phyloP scores from a whole-genome alignment of 495 filamentous ascomycete species.

The Cercophora scortea region DNA sequence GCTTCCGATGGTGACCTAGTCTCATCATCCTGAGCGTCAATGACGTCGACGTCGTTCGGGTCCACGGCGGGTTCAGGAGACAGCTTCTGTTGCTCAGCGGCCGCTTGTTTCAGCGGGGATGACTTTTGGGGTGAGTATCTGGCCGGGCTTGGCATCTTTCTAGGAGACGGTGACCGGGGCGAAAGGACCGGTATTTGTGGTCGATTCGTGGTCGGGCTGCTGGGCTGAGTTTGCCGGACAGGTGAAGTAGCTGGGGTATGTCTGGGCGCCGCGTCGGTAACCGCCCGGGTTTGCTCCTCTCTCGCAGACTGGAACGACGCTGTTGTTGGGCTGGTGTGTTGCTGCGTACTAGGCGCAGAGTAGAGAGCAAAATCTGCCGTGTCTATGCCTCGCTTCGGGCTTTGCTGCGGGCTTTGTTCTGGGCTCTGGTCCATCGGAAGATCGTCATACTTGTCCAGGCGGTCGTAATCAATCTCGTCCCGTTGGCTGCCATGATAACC shows the following conservation, averaged over 20 bases:
- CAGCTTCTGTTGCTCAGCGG: slow-evolving; percentile 2
- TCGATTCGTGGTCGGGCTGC: slow-evolving; percentile 10
- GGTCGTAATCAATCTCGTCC: slow-evolving; percentile 29
- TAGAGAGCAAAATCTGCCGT: slow-evolving; percentile 11
- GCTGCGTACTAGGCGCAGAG: slow-evolving; percentile 3
- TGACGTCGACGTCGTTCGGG: slow-evolving; percentile 24
- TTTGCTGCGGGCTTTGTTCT: neutral
- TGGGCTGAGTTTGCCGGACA: neutral
- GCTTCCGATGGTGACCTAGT: slow-evolving; percentile 41
- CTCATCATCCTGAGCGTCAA: slow-evolving; percentile 41
- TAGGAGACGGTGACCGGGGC: slow-evolving; percentile 16
- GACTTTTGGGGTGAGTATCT: slow-evolving; percentile 14
- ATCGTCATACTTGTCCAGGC: slow-evolving; percentile 2
- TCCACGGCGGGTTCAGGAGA: slow-evolving; percentile 14
- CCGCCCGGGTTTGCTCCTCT: slow-evolving; percentile 40
- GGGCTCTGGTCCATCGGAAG: slow-evolving; percentile 1
- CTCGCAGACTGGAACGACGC: slow-evolving; percentile 56
- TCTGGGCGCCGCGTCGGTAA: slow-evolving; percentile 1
- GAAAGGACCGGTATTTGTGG: slow-evolving; percentile 15
- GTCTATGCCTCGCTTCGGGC: slow-evolving; percentile 8
- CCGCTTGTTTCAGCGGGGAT: slow-evolving; percentile 17
- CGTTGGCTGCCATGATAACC: slow-evolving; percentile 71
- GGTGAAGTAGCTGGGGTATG: slow-evolving; percentile 9
- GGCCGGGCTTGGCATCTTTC: slow-evolving; percentile 13
- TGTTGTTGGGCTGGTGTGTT: slow-evolving; percentile 14